Base-by-base conservation (phyloP, 495 filamentous ascomycete genomes). In the Neurospora sublineolata region DNA sequence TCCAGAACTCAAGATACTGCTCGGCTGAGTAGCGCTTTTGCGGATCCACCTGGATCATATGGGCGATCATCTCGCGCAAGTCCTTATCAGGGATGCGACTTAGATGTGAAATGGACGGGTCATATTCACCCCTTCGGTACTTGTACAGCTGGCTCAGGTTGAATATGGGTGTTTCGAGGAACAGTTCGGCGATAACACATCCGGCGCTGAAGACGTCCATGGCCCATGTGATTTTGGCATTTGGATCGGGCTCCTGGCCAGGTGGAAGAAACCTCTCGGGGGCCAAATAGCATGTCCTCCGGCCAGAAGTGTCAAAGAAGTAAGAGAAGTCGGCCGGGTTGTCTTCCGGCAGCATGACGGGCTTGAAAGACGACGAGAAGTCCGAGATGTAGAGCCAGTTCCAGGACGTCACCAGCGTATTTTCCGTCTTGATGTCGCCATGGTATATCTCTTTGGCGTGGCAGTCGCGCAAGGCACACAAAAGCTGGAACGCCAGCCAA, bases 151-250 rank as follows among this genome's bases (percentile, higher is more conserved):
- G 94, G 71, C 91, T 94, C 20, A 98, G 83, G 38, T 86, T 94
- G 81, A 99, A 98, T 38, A 98, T 94, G 2, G 94, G 93, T 0
- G 92, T 86, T 79, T 99, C 96, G n/a, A 97, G 86, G 74, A 98
- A 98, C 4, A 99, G 84, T 79, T 99, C 96, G 4, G 96, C 96
- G 76, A 99, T 97, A 27, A 98, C 96, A 77, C 96, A 99, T 11
- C 95, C 95, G 41, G 90, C 91, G 81, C 95, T 97, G 82, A 99
- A 99, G 37, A 99, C 91, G 78, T 99, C 96, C 96, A 99, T 99
- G 42, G 94, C 94, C 93, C 95, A 97, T 18, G 82, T 86, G 36
- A 85, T 75, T 72, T 86, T 86, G 30, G 86, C 87, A 23, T 91
- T 84, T 3, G 84, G 83, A 18, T 80, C 89, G 9, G 86, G 84